These are phyloP conservation scores for Scalesia atractyloides DNA, from an alignment of 129 eudicot genomes.

Conservation along the genomic window DNA sequence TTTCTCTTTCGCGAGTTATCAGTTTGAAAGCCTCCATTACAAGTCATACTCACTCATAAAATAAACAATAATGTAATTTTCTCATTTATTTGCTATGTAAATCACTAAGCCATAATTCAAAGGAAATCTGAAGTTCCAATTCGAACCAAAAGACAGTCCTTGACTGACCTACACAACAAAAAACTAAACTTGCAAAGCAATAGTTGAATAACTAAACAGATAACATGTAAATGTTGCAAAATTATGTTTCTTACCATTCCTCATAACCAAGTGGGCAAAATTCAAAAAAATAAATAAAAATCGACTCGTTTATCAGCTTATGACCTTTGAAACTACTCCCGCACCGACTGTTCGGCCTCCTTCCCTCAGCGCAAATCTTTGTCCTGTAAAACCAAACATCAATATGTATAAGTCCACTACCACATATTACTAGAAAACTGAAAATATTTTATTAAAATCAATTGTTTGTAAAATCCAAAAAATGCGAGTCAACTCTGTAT, in stretches of 20 bases:
- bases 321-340: slow-evolving; percentile 93
- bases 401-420: slow-evolving; percentile 1
- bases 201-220: slow-evolving; percentile 9
- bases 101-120: no score
- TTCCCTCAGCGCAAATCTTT: slow-evolving; percentile 95
- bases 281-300: neutral
- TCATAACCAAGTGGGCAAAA: slow-evolving; percentile 15
- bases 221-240: slow-evolving; percentile 33
- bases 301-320: slow-evolving; percentile 44
- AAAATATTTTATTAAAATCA: no score
- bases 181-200: neutral
- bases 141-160: neutral
- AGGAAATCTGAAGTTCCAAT: neutral
- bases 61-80: no score
- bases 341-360: slow-evolving; percentile 96
- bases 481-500: neutral
- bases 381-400: slow-evolving; percentile 56
- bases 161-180: neutral
- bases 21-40: no score
- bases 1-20: no score
- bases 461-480: neutral
- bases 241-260: slow-evolving; percentile 33
- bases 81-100: no score
- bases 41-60: no score
- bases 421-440: neutral